Percentiles rank a stretch among this genome's conserved stretches.
These are phyloP conservation scores for Boletus mariae DNA, from an alignment of 1,284 basidiomycete species.

Conservation along the genomic window DNA sequence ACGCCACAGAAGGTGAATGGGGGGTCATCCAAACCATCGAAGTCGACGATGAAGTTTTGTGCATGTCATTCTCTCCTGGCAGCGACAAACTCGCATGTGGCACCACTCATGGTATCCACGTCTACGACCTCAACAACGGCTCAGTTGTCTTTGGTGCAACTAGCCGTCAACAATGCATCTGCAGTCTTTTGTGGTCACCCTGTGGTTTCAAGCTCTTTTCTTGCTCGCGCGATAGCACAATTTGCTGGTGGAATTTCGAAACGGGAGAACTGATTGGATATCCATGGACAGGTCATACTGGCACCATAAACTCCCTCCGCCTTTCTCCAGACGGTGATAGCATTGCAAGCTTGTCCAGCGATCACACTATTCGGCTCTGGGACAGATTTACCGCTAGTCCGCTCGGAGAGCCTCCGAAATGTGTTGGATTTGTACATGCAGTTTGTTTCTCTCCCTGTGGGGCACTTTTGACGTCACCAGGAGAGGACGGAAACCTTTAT, in stretches of 20 bases:
- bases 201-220: neutral
- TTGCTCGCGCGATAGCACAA: neutral
- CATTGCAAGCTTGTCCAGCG: constrained; percentile 3
- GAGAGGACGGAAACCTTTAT: neutral
- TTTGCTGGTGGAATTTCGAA: neutral
- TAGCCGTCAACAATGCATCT: neutral
- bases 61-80: neutral
- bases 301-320: neutral
- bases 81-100: neutral
- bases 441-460: constrained; percentile 9
- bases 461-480: constrained; percentile 1
- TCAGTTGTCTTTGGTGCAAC: neutral
- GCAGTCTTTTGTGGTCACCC: constrained; percentile 2
- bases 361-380: constrained; percentile 10
- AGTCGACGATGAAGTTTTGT: neutral
- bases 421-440: too few relatives aligned
- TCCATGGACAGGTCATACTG: constrained; percentile 4
- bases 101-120: neutral
- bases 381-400: neutral
- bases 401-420: neutral
- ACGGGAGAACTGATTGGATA: constrained; percentile 3
- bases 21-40: neutral
- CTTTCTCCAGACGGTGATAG: neutral
- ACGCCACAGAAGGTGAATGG: neutral
- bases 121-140: neutral